Evolutionary conservation across 2,329 filamentous ascomycete species (phyloP).

Genomic region (Zelopaecilomyces penicillatus): DNA sequence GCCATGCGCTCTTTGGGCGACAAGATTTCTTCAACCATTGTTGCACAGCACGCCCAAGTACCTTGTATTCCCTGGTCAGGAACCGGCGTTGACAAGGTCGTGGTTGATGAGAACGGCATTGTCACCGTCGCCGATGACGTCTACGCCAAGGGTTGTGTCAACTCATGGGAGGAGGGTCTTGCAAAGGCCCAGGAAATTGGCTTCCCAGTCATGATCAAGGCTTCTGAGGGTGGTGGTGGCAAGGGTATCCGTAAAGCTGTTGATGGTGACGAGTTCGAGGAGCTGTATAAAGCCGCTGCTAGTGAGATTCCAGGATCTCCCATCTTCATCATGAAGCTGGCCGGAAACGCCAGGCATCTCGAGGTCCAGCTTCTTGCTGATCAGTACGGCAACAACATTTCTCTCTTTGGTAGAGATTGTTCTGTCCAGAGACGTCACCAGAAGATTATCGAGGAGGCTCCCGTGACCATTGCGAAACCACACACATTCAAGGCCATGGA

Average conservation of each 20-base stretch:
- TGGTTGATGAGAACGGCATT: conserved; percentile 71
- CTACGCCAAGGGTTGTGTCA: conserved; percentile 86
- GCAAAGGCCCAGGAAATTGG: conserved; percentile 81
- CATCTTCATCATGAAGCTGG: conserved; percentile 99
- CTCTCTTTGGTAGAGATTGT: conserved; percentile 95
- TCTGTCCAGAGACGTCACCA: conserved; percentile 97
- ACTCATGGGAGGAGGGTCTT: conserved; percentile 82
- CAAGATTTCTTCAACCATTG: conserved; percentile 99
- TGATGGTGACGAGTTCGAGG: conserved; percentile 73
- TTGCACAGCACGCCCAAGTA: conserved; percentile 91
- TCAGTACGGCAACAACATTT: conserved; percentile 99
- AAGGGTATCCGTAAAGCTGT: conserved; percentile 98
- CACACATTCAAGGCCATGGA: conserved; percentile 94
- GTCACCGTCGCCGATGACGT: conserved; percentile 83
- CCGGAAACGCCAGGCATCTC: conserved; percentile 90
- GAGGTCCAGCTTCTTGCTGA: conserved; percentile 96
- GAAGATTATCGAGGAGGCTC: conserved; percentile 99
- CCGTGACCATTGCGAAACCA: conserved; percentile 87
- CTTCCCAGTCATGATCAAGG: conserved; percentile 99
- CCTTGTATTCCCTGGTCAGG: conserved; percentile 99
- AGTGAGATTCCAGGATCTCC: conserved; percentile 97
- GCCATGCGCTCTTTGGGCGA: conserved; percentile 98
- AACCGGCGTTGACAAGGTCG: conserved; percentile 76
- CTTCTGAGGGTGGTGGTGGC: conserved; percentile 97
- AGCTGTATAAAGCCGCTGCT: conserved; percentile 88